These are phyloP conservation scores for Saccharomycopsis lassenensis DNA, from an alignment of 805 yeast genomes.

Conservation along the genomic window DNA sequence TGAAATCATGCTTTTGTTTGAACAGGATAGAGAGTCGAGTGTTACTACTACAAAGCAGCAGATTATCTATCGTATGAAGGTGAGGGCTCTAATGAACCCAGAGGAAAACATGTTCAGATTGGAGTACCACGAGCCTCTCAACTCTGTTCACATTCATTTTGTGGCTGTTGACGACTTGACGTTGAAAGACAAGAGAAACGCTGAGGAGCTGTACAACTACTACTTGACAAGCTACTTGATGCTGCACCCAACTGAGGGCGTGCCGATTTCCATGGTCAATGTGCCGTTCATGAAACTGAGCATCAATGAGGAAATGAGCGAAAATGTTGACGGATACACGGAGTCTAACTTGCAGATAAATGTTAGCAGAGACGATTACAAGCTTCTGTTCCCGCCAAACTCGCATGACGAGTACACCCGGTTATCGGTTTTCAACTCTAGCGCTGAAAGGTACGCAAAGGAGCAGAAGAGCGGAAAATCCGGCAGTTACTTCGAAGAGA, in stretches of 20 bases:
- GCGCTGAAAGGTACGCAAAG: too few species aligned
- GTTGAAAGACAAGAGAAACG: constrained; percentile 53
- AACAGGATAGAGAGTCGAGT: constrained; percentile 60
- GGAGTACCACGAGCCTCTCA: constrained; percentile 45
- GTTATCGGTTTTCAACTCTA: constrained; percentile 36
- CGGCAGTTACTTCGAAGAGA: too few species aligned
- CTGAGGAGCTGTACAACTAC: constrained; percentile 84
- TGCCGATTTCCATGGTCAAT: constrained; percentile 61
- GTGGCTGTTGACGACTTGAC: constrained; percentile 85
- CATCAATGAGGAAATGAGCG: constrained; percentile 44
- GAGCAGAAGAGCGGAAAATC: too few species aligned
- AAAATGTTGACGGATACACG: constrained; percentile 48
- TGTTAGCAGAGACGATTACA: constrained; percentile 66
- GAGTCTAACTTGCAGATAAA: constrained; percentile 61
- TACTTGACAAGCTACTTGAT: constrained; percentile 86
- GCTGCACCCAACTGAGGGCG: constrained; percentile 97
- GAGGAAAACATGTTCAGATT: constrained; percentile 93
- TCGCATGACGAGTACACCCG: constrained; percentile 74
- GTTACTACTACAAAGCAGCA: constrained; percentile 75
- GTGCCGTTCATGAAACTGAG: constrained; percentile 67
- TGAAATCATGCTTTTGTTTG: constrained; percentile 73
- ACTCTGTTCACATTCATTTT: constrained; percentile 60
- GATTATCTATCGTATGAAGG: constrained; percentile 81
- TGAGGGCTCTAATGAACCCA: constrained; percentile 64
- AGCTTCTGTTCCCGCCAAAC: constrained; percentile 68